phyloP scores from a whole-genome alignment of 805 yeast species.

The Candida maris region DNA sequence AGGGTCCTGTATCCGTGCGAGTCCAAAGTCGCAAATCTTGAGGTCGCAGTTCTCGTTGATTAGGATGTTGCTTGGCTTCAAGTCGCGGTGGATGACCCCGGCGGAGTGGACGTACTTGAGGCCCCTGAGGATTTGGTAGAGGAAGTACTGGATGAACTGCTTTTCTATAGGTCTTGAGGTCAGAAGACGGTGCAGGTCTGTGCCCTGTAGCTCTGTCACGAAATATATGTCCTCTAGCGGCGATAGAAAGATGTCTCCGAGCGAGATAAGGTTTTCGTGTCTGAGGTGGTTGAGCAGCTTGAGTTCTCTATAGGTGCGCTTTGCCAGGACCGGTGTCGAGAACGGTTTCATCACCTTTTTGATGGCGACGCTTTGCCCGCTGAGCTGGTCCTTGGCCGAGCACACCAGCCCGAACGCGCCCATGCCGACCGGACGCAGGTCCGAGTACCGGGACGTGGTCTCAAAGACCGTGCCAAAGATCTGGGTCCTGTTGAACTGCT shows the following conservation, averaged over 20 bases:
- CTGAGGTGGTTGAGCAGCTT: slow-evolving; percentile 88
- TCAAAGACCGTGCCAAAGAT: slow-evolving; percentile 95
- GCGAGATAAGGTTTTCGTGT: slow-evolving; percentile 90
- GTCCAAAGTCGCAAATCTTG: slow-evolving; percentile 93
- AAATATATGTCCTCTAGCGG: slow-evolving; percentile 95
- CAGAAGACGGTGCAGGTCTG: slow-evolving; percentile 87
- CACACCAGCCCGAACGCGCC: slow-evolving; percentile 99
- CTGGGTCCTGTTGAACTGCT: slow-evolving; percentile 66
- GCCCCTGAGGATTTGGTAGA: slow-evolving; percentile 93
- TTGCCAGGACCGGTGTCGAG: slow-evolving; percentile 89
- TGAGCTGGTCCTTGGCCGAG: slow-evolving; percentile 87
- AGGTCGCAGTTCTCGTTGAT: slow-evolving; percentile 94
- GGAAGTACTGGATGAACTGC: slow-evolving; percentile 94
- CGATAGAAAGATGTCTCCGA: slow-evolving; percentile 89
- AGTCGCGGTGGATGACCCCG: slow-evolving; percentile 89
- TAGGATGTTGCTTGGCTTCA: slow-evolving; percentile 85
- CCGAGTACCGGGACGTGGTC: slow-evolving; percentile 84
- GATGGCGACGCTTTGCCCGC: slow-evolving; percentile 92
- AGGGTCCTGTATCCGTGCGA: slow-evolving; percentile 96
- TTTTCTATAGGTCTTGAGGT: slow-evolving; percentile 92
- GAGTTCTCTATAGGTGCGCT: slow-evolving; percentile 93
- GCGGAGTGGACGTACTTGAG: slow-evolving; percentile 93
- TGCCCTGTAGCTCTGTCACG: slow-evolving; percentile 95
- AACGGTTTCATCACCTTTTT: slow-evolving; percentile 98
- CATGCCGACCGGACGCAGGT: slow-evolving; percentile 97